These are phyloP conservation scores for Phialocephala sp. DNA, from an alignment of 2,329 filamentous ascomycete species.

Conservation along the genomic window DNA sequence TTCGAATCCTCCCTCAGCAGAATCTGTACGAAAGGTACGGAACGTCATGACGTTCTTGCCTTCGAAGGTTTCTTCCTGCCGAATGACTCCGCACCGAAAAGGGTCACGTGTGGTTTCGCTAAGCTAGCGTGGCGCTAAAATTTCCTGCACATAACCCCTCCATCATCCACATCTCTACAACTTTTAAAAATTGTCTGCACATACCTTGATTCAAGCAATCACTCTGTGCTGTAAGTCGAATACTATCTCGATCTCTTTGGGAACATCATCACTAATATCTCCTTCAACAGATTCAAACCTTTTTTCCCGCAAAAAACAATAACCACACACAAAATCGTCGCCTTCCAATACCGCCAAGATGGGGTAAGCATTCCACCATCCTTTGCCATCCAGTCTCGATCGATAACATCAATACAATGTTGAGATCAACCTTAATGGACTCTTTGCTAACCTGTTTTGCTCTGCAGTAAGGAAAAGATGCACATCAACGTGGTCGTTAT, in stretches of 20 bases:
- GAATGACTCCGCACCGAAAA: too few relatives aligned
- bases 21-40: too few relatives aligned
- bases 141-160: background rate
- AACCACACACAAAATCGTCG: constrained; percentile 36
- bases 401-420: constrained; percentile 30
- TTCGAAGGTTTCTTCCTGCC: too few relatives aligned
- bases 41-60: too few relatives aligned
- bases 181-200: constrained; percentile 27
- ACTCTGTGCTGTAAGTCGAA: constrained; percentile 40
- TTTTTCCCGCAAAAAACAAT: constrained; percentile 32
- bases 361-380: constrained; percentile 39
- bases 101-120: too few relatives aligned
- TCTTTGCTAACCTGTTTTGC: constrained; percentile 35
- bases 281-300: constrained; percentile 35
- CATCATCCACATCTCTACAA: constrained; percentile 6
- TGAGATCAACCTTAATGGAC: constrained; percentile 27
- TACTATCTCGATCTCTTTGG: constrained; percentile 19
- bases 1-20: too few relatives aligned
- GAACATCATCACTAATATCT: constrained; percentile 29
- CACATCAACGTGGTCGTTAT: constrained; percentile 99
- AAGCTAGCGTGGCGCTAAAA: too few relatives aligned
- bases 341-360: constrained; percentile 42
- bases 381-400: constrained; percentile 25
- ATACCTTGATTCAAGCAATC: constrained; percentile 44
- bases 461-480: constrained; percentile 85